Base-by-base conservation (phyloP, 202 grass and related monocot species). In the Digitaria exilis region DNA sequence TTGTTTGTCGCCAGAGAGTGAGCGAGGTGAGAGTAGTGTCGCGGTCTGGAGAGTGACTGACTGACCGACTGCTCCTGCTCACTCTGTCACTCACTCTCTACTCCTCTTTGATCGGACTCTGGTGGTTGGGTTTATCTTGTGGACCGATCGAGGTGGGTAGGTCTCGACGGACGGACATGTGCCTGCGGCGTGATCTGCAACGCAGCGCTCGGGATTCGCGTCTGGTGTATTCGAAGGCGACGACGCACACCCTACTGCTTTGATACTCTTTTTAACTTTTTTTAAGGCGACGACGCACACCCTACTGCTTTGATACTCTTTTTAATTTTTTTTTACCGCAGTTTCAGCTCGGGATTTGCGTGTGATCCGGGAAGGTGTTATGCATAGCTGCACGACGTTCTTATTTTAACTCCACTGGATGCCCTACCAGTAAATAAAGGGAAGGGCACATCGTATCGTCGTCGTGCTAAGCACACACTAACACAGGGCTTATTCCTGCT, bases 161-260 rank as follows among this genome's bases (percentile, higher is more conserved):
- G 80, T 24, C 60, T 80, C 69, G 51, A 31, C n/a, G n/a, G n/a
- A n/a, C n/a, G n/a, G n/a, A n/a, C 81, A 69, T 66, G 76, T 31
- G 76, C 69, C 69, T 19, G 44, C 71, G 9, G 79, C 21, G 60
- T 32, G 70, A 67, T 60, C 78, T 64, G 58, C 75, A 1, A n/a
- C 19, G 25, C 79, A 71, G 72, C 17, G 45, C 75, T 75, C 41
- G 75, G 87, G 81, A 84, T 88, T 80, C 25, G 75, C 57, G 81
- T 25, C 18, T 29, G 30, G 79, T 12, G 22, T 84, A 61, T 75
- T 43, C 68, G 4, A 46, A 72, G 39, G 1, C 35, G 57, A n/a
- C n/a, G n/a, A 58, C 35, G 39, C 8, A 14, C 37, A 46, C 45
- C 55, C 15, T n/a, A 18, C 15, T 22, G 34, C 63, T 57, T 12